Evolutionary conservation across 2,329 filamentous ascomycete genomes (phyloP), one percentile per base, ranked within the genome.

Genomic region (Metarhizium brunneum): DNA sequence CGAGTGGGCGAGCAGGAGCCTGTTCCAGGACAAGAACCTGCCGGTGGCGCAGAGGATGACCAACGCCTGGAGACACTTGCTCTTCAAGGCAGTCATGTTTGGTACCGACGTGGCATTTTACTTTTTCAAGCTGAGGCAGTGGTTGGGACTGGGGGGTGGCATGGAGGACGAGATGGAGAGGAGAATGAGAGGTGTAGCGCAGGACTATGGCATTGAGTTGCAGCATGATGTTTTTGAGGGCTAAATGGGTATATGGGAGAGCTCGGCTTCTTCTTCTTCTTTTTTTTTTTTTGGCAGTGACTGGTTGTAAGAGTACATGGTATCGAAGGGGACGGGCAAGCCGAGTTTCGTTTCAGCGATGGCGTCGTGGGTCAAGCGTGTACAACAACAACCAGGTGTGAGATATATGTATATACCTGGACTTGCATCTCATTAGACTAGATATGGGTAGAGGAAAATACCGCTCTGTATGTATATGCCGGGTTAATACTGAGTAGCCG

Each of bases 111-210:
- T 95, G 0, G 82, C 87, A 11, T 99, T 96, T 69, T 95, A 88
- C 69, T 87, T 87, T 63, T 87, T 84, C 63, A 89, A 88, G 73
- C 52, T 95, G 6, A 80, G 84, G 61, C 92, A 97, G 73, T 80
- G 82, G 68, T 66, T 96, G 13, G 88, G 89, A 0, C 70, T 85
- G 2, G 90, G 92, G 0, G 80, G 84, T 10, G 92, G 92, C 0
- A 94, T 97, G 88, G 94, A 97, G 68, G 92, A 96, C 66, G 90
- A 92, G 68, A 85, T 97, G 59, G 94, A 97, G 76, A 81, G 82
- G 66, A 82, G 87, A 63, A 95, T 97, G 91, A 86, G 82, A 71
- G 82, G 79, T 56, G 88, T 96, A 78, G 92, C 92, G 1, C 90
- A 88, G 68, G 92, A 95, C 63, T 91, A 94, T 73, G 94, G 94